Conservation (phyloP, 331 rosid genomes). For the Rosa hybrid region DNA sequence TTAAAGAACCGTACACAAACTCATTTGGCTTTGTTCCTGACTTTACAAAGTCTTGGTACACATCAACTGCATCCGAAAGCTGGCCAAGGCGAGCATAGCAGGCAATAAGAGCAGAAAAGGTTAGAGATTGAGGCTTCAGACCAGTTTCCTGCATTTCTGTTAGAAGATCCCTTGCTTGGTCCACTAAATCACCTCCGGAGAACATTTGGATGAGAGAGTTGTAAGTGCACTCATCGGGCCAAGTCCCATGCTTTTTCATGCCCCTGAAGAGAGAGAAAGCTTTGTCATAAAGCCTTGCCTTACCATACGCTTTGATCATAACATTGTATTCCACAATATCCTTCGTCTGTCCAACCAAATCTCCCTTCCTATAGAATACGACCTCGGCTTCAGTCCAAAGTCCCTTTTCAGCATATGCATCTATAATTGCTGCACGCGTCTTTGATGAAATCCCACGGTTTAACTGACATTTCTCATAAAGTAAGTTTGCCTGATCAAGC, state of each 20-base stretch:
- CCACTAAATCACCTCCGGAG: conserved; percentile 67
- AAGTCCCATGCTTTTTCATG: conserved; percentile 77
- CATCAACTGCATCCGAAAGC: conserved; percentile 68
- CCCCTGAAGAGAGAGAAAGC: conserved; percentile 67
- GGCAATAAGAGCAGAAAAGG: conserved; percentile 82
- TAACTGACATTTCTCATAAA: conserved; percentile 50
- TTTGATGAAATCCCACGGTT: conserved; percentile 45
- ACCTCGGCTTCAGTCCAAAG: conserved; percentile 78
- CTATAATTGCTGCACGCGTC: conserved; percentile 63
- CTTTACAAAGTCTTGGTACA: conserved; percentile 57
- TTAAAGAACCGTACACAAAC: conserved; percentile 76
- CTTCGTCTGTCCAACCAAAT: conserved; percentile 42
- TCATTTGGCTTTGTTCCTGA: conserved; percentile 72
- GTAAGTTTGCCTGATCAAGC: conserved; percentile 52
- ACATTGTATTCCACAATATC: conserved; percentile 75
- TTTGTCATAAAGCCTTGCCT: conserved; percentile 64
- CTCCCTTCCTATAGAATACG: conserved; percentile 55
- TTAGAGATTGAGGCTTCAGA: conserved; percentile 60
- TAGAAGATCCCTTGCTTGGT: conserved; percentile 63
- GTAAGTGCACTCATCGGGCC: conserved; percentile 81
- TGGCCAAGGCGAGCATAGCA: conserved; percentile 70
- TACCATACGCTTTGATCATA: conserved; percentile 91
- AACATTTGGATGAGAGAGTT: conserved; percentile 88
- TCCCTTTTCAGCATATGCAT: conserved; percentile 83
- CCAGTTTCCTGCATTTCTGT: conserved; percentile 75